Percentiles rank a stretch among this genome's conserved stretches.
Conservation (phyloP, 179 eudicot species). For the Monotropa hypopitys region DNA sequence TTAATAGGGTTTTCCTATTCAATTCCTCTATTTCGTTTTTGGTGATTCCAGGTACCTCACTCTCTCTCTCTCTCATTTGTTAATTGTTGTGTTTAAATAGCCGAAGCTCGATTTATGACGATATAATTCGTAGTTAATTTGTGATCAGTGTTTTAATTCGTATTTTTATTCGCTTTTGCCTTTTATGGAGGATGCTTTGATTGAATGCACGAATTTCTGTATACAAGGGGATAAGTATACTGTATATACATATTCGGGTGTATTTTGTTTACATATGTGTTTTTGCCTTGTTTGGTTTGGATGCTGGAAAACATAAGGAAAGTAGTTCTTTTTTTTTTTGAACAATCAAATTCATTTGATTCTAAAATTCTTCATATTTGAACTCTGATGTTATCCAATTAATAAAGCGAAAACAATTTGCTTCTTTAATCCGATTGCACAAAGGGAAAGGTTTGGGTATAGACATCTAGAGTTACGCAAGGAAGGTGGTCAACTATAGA, state of each 20-base stretch:
- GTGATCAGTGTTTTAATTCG: neutral
- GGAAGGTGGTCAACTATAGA: too few species aligned
- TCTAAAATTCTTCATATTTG: neutral
- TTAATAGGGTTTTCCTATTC: neutral
- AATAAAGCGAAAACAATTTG: neutral
- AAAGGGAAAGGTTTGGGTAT: neutral
- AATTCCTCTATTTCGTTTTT: constrained; percentile 9
- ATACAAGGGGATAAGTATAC: neutral
- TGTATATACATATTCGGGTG: neutral
- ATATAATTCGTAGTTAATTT: neutral
- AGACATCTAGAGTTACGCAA: too few species aligned
- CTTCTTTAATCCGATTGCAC: neutral
- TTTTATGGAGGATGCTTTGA: neutral
- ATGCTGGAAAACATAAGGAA: neutral
- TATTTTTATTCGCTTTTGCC: neutral
- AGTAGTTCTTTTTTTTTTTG: neutral
- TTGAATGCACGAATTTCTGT: neutral
- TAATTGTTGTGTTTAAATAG: neutral
- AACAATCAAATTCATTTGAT: neutral
- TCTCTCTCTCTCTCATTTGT: neutral
- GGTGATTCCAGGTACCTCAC: constrained; percentile 9
- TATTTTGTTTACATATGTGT: neutral
- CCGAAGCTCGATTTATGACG: neutral
- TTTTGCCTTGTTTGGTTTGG: neutral
- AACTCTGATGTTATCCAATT: neutral